Evolutionary conservation across 306 rosid species (phyloP).

Genomic region (Corylus heterophylla): DNA sequence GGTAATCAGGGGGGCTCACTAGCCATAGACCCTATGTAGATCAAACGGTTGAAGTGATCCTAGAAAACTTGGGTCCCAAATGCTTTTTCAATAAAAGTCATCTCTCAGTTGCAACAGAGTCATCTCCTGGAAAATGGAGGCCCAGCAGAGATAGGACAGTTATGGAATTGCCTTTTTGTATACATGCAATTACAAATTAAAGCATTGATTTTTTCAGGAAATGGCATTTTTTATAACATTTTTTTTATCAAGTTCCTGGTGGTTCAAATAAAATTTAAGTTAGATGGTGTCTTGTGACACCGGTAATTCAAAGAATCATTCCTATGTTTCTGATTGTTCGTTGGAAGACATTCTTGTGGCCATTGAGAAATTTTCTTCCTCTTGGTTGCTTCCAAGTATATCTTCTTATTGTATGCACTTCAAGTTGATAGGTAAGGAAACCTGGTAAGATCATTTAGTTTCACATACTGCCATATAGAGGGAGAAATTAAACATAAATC

Average conservation of each 20-base stretch:
- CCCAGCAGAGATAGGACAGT: not conserved
- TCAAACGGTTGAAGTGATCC: not conserved
- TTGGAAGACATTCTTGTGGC: not conserved
- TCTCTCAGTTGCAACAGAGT: not conserved
- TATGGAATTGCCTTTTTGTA: not conserved
- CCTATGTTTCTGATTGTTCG: not conserved
- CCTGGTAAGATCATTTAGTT: conserved; percentile 1
- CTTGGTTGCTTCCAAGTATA: not conserved
- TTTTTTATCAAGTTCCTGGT: not conserved
- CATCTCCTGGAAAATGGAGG: not conserved
- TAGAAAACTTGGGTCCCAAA: not conserved
- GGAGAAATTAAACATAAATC: not conserved
- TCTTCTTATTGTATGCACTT: not conserved
- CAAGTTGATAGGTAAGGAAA: not conserved
- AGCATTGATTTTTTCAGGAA: too few relatives aligned
- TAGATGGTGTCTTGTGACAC: not conserved
- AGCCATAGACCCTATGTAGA: not conserved
- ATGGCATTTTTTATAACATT: too few relatives aligned
- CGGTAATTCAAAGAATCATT: not conserved
- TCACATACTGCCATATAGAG: not conserved
- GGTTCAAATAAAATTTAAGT: not conserved
- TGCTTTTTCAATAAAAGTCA: not conserved
- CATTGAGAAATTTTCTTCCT: not conserved
- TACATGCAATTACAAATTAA: not conserved
- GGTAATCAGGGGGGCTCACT: not conserved